Evolutionary conservation across 176 grass and related monocot species (phyloP), one percentile per base, ranked within the genome.

Genomic region (Alopecurus myosuroides): DNA sequence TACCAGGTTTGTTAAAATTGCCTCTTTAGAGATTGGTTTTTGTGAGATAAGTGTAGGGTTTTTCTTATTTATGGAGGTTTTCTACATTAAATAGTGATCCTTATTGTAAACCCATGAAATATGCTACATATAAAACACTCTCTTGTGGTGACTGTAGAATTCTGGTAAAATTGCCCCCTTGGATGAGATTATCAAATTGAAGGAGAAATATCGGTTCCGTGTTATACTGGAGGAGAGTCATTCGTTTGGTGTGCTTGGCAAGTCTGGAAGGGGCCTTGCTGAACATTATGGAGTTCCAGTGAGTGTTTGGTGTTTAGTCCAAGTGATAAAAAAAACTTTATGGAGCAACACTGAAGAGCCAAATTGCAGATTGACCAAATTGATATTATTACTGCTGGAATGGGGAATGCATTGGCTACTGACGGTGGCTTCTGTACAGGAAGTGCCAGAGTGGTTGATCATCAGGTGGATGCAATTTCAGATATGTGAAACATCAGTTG

Each of bases 311-410:
- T 48, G 46, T 48, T 15, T 55, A 55, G 20, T 55, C 7, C n/a
- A n/a, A n/a, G n/a, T n/a, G n/a, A n/a, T n/a, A n/a, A n/a, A n/a
- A n/a, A n/a, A n/a, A n/a, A n/a, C n/a, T n/a, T n/a, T n/a, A n/a
- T n/a, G n/a, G n/a, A n/a, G n/a, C n/a, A n/a, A n/a, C n/a, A n/a
- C n/a, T n/a, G n/a, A n/a, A n/a, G n/a, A n/a, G n/a, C n/a, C n/a
- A n/a, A n/a, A n/a, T n/a, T 55, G 39, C 93, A 98, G 93, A 81
- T 98, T 92, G 93, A 98, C 20, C 92, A 98, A 90, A 92, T 98
- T 85, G 96, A 95, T 86, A 98, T 95, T 78, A 98, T 95, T 66
- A 98, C 96, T 77, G 96, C 96, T 81, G 93, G 96, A 77, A 98
- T 98, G 96, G 96, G 96, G 77, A 98, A 98, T 88, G 91, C 96